A percentile compares a stretch with the other conserved stretches of the same genome.
These are phyloP conservation scores for Furcasterigmium sp. DNA, from an alignment of 2,329 filamentous ascomycete species.

Conservation along the genomic window DNA sequence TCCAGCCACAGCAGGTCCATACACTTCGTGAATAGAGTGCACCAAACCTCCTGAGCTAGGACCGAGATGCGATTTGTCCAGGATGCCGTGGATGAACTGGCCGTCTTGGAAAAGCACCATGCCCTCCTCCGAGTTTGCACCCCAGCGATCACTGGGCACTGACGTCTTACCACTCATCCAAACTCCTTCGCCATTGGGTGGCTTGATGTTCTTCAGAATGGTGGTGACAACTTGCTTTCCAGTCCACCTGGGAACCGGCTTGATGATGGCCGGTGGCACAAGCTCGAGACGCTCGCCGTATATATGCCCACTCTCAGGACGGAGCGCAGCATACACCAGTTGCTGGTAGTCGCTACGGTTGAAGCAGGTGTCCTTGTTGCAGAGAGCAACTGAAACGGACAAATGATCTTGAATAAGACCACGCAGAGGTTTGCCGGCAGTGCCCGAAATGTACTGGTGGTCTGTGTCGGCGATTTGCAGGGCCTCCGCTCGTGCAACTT, in stretches of 20 bases:
- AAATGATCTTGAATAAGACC: conserved; percentile 98
- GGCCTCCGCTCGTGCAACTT: conserved; percentile 87
- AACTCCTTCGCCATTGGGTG: conserved; percentile 67
- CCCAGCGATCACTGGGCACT: conserved; percentile 78
- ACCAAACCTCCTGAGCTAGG: conserved; percentile 82
- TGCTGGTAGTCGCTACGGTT: conserved; percentile 85
- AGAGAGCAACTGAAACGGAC: conserved; percentile 87
- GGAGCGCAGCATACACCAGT: conserved; percentile 82
- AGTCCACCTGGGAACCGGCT: conserved; percentile 81
- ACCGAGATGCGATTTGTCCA: conserved; percentile 94
- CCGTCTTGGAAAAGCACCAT: conserved; percentile 79
- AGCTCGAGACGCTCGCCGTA: conserved; percentile 76
- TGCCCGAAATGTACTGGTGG: conserved; percentile 92
- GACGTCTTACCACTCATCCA: conserved; percentile 76
- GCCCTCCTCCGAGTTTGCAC: conserved; percentile 68
- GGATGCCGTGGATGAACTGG: conserved; percentile 81
- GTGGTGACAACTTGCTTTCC: conserved; percentile 95
- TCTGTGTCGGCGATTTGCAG: conserved; percentile 93
- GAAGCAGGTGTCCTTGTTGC: conserved; percentile 88
- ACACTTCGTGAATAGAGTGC: conserved; percentile 88
- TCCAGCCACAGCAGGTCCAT: conserved; percentile 81
- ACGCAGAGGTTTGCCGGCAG: conserved; percentile 86
- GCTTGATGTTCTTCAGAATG: conserved; percentile 86
- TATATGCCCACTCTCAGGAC: conserved; percentile 87
- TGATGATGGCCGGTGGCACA: conserved; percentile 74